A percentile compares a stretch with the other conserved stretches of the same genome.
phyloP scores from a whole-genome alignment of 495 filamentous ascomycete genomes.

The Bombardia bombarda region DNA sequence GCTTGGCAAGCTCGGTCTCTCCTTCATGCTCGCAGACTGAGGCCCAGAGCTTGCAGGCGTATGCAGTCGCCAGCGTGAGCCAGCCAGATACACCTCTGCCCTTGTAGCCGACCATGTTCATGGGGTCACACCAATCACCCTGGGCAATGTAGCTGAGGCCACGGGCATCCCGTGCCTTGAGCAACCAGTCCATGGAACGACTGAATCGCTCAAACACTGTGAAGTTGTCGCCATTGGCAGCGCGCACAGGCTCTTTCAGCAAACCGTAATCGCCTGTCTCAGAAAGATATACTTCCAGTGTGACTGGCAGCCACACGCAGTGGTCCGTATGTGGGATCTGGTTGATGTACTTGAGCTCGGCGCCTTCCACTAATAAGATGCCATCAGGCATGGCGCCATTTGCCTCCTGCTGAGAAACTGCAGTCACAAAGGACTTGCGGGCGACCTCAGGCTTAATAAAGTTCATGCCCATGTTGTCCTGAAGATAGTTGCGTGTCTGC shows the following conservation, averaged over 20 bases:
- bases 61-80: constrained; percentile 47
- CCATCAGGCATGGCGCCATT: constrained; percentile 51
- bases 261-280: constrained; percentile 47
- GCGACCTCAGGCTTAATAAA: constrained; percentile 45
- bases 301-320: constrained; percentile 49
- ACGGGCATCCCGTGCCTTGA: constrained; percentile 39
- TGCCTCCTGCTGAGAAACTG: constrained; percentile 43
- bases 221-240: constrained; percentile 30
- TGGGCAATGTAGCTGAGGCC: constrained; percentile 50
- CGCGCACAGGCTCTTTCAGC: constrained; percentile 34
- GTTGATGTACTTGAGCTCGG: constrained; percentile 53
- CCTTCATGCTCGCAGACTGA: constrained; percentile 40
- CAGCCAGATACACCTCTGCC: constrained; percentile 49
- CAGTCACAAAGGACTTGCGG: constrained; percentile 38
- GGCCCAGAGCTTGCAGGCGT: constrained; percentile 44
- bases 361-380: constrained; percentile 43
- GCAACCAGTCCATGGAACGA: constrained; percentile 47
- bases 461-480: constrained; percentile 55
- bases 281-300: constrained; percentile 43
- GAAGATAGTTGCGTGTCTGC: constrained; percentile 50
- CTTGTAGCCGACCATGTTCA: constrained; percentile 54
- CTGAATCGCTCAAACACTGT: constrained; percentile 47
- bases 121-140: constrained; percentile 52
- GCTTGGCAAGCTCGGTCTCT: constrained; percentile 26
- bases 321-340: constrained; percentile 51